Conservation (phyloP, 1,139 yeast species). For the Magnusiomyces suaveolens region DNA sequence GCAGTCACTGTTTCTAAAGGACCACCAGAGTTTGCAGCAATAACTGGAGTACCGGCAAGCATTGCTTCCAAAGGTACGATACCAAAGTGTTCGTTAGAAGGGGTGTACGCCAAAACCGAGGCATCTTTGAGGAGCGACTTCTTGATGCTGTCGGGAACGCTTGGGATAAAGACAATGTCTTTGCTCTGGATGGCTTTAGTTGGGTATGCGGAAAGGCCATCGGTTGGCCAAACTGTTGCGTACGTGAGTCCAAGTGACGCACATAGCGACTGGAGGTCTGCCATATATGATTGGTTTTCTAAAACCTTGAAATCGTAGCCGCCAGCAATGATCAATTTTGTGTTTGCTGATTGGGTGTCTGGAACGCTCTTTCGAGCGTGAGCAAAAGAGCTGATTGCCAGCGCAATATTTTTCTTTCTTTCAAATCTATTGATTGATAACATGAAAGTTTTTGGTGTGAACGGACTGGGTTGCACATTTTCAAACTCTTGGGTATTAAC, state of each 20-base stretch:
- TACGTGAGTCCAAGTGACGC: constrained; percentile 38
- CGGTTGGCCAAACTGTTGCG: constrained; percentile 35
- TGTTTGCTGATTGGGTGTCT: constrained; percentile 18
- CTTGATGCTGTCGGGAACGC: constrained; percentile 59
- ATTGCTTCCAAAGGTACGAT: constrained; percentile 95
- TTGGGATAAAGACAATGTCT: constrained; percentile 59
- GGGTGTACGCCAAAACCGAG: constrained; percentile 69
- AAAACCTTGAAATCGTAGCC: constrained; percentile 57
- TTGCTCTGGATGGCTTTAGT: constrained; percentile 20
- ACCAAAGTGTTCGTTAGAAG: constrained; percentile 89
- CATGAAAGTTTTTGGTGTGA: constrained; percentile 29
- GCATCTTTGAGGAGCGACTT: constrained; percentile 52
- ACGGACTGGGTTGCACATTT: constrained; percentile 11
- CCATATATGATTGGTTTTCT: constrained; percentile 55
- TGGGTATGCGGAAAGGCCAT: constrained; percentile 12
- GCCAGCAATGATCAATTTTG: constrained; percentile 67
- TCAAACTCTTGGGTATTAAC: constrained; percentile 40
- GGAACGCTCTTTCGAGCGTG: constrained; percentile 28
- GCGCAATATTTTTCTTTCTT: constrained; percentile 66
- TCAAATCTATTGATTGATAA: constrained; percentile 85
- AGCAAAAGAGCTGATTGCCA: constrained; percentile 64
- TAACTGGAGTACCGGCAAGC: constrained; percentile 71
- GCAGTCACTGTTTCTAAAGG: constrained; percentile 72
- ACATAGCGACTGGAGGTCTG: constrained; percentile 48
- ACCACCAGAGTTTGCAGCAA: constrained; percentile 86